A percentile compares a stretch with the other conserved stretches of the same genome.
Conservation (phyloP, 148 eudicot species). For the Pharnaceum exiguum region DNA sequence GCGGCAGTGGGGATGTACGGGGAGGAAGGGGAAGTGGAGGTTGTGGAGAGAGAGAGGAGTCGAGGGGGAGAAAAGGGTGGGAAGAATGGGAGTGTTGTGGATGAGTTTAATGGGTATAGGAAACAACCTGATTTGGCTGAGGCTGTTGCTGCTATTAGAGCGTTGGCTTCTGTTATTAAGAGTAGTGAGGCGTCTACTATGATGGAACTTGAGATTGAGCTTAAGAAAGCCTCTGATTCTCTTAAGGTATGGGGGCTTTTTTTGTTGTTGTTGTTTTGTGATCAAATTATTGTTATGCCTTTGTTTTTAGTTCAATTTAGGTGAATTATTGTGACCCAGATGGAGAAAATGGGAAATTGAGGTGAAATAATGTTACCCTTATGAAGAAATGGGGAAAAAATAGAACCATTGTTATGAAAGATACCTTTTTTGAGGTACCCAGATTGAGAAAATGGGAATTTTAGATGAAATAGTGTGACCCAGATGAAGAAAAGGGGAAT, state of each 20-base stretch:
- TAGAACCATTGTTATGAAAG: too few relatives aligned
- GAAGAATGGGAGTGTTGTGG: constrained; percentile 58
- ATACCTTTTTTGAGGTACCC: too few relatives aligned
- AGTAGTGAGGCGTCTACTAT: constrained; percentile 79
- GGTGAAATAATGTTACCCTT: too few relatives aligned
- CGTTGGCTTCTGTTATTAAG: constrained; percentile 81
- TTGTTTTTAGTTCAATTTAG: neutral
- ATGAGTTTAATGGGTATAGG: constrained; percentile 82
- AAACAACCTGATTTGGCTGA: constrained; percentile 94
- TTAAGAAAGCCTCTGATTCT: constrained; percentile 82
- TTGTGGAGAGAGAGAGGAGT: constrained; percentile 5
- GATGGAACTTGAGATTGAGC: constrained; percentile 96
- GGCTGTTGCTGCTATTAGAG: constrained; percentile 97
- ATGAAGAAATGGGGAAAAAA: too few relatives aligned
- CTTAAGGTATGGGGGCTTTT: constrained; percentile 53
- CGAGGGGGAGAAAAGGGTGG: constrained; percentile 29
- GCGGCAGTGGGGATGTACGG: constrained; percentile 49
- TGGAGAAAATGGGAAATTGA: too few relatives aligned
- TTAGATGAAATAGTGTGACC: too few relatives aligned
- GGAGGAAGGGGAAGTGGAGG: constrained; percentile 5
- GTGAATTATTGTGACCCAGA: neutral
- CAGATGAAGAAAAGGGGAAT: too few relatives aligned
- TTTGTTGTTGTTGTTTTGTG: neutral
- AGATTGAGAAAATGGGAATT: too few relatives aligned
- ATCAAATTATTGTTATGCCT: neutral